A percentile compares a stretch with the other conserved stretches of the same genome.
These are phyloP conservation scores for Aureobasidium sp. DNA, from an alignment of 2,329 filamentous ascomycete genomes.

Conservation along the genomic window DNA sequence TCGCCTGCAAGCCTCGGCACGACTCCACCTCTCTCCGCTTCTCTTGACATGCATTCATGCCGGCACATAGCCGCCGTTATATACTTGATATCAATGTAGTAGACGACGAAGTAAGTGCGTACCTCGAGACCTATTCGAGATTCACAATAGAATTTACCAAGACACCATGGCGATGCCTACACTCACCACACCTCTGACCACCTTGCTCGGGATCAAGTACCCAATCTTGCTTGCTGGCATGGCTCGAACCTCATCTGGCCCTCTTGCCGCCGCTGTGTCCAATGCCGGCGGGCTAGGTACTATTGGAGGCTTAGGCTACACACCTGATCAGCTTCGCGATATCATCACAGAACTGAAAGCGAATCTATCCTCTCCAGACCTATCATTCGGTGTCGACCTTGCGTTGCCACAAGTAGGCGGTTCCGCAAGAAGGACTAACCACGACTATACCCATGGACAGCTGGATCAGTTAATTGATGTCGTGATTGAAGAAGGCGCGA, in stretches of 20 bases:
- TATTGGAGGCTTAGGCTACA: constrained; percentile 72
- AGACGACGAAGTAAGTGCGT: not conserved
- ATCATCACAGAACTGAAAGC: constrained; percentile 91
- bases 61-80: not conserved
- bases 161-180: constrained; percentile 35
- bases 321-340: constrained; percentile 75
- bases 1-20: constrained; percentile 12
- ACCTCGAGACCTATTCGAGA: not conserved
- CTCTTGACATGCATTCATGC: not conserved
- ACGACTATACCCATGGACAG: constrained; percentile 94
- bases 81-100: not conserved
- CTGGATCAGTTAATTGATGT: constrained; percentile 91
- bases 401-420: constrained; percentile 92
- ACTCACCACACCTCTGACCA: constrained; percentile 81
- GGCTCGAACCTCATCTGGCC: constrained; percentile 84
- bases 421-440: constrained; percentile 87
- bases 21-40: constrained; percentile 14
- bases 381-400: constrained; percentile 93
- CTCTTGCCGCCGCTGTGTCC: constrained; percentile 85
- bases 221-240: constrained; percentile 95
- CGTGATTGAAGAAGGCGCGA: constrained; percentile 84
- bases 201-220: constrained; percentile 84
- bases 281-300: constrained; percentile 85
- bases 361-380: constrained; percentile 67
- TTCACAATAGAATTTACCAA: not conserved